phyloP scores from a whole-genome alignment of 192 early-diverging fungal genomes.

The Coemansia asiatica region DNA sequence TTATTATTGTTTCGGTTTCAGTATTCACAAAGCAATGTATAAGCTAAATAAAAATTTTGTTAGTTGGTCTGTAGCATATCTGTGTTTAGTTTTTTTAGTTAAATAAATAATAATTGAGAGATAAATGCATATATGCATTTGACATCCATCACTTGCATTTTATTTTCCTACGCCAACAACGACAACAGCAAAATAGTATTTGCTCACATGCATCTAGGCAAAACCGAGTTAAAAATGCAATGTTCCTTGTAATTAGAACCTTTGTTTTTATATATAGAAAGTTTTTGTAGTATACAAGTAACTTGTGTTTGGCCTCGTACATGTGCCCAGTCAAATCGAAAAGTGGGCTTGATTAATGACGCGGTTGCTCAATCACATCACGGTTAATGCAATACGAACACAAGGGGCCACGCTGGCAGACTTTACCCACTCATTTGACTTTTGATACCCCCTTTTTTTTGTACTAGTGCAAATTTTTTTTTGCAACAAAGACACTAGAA shows the following conservation, averaged over 20 bases:
- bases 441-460: background rate
- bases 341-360: background rate
- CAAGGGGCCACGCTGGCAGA: background rate
- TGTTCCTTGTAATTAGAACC: background rate
- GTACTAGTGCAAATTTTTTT: no score
- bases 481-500: no score
- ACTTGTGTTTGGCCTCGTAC: background rate
- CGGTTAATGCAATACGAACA: background rate
- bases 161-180: no score
- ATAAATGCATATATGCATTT: background rate
- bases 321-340: background rate
- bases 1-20: background rate
- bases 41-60: background rate
- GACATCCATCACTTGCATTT: background rate
- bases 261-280: background rate
- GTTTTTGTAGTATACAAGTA: no score
- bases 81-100: background rate
- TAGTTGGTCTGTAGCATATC: background rate
- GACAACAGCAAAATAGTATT: background rate
- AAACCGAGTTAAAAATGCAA: background rate
- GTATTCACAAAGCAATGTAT: background rate
- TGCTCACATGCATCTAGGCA: background rate
- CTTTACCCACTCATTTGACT: conserved; percentile 3
- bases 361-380: background rate
- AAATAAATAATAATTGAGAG: background rate